Evolutionary conservation across 352 stramenopile genomes (phyloP), one percentile per base, ranked within the genome.

Genomic region (Peronospora farinosa): DNA sequence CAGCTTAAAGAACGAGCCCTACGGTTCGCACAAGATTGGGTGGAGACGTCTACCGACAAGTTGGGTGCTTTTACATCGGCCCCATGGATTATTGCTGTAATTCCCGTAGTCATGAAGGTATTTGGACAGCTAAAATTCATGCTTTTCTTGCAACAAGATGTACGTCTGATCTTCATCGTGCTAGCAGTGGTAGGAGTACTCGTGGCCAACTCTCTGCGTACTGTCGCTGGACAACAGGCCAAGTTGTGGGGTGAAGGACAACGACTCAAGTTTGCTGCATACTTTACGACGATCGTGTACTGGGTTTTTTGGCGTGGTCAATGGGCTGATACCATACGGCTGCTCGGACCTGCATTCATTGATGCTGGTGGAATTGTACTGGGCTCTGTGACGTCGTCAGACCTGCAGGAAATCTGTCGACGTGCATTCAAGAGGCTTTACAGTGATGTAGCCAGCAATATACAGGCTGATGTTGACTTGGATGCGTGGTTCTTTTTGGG

Each of bases 51-150:
- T 2, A 78, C 61, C 0, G 76, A 90, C 58, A 87, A 88, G 44
- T 64, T 90, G 15, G 58, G 76, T 17, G 63, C 65, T 21, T 69
- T 87, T 47, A 68, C 61, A 51, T 88, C 68, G 70, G 32, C 71
- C 0, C 78, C 76, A 31, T 65, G 69, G 11, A 54, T 88, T 25
- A 30, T 78, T 17, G 63, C 71, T 15, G 49, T 68, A 12, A 59
- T 90, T 36, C 76, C 79, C 7, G 67, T 90, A 19, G 49, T 71
- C 21, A 73, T 90, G 60, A 90, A 87, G 30, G 67, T 84, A 10
- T 64, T 90, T 41, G 79, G 76, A 7, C 72, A 85, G 13, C 48
- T 86, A 16, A 84, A 84, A 48, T 90, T 88, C 59, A 74, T 86
- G 60, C 31, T 84, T 19, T 87, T 88, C 54, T 54, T 90, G 16